Base-by-base conservation (phyloP, 2,329 filamentous ascomycete species). In the Ophiocordyceps robertsii region DNA sequence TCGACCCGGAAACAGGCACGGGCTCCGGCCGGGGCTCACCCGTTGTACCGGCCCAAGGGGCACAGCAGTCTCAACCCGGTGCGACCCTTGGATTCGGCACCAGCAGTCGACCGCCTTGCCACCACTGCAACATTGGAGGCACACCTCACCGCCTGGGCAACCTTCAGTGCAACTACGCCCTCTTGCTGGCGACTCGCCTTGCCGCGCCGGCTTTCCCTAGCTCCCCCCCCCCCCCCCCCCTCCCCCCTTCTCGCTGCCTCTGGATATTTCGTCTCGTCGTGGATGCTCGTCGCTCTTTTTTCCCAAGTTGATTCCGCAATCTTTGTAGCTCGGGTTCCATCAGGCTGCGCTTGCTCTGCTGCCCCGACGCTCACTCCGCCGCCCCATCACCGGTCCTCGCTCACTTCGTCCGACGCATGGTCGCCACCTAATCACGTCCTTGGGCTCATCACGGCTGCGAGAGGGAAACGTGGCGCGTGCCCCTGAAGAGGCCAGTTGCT, bases 11-110 rank as follows among this genome's bases (percentile, higher is more conserved):
- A 27, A 27, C 24, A 27, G 6, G 9, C 24, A 27, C 24, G 24
- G 24, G 19, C 19, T 19, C 19, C 19, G 19, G 19, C 19, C 24
- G 6, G 24, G 24, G 24, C 24, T 27, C 24, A 7, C 6, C 10
- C 33, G 14, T 36, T 14, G 14, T 16, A 36, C 33, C 33, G 33
- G n/a, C 17, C 17, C 36, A 37, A 38, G 36, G 14, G 14, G 17
- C 41, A 41, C 36, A 29, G 36, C 16, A 38, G 30, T 27, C 30
- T 35, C 37, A 32, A 36, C 41, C 21, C 27, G 36, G 41, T 42
- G 41, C 30, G 37, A 42, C 41, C 36, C 21, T 30, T 6, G 29
- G 14, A 31, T 29, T 24, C 41, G 41, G 29, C 41, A 17, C 33
- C 33, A 16, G 14, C 33, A 17, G n/a, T 36, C 33, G n/a, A 16